Conservation (phyloP, 306 rosid genomes). For the Glycyrrhiza uralensis region DNA sequence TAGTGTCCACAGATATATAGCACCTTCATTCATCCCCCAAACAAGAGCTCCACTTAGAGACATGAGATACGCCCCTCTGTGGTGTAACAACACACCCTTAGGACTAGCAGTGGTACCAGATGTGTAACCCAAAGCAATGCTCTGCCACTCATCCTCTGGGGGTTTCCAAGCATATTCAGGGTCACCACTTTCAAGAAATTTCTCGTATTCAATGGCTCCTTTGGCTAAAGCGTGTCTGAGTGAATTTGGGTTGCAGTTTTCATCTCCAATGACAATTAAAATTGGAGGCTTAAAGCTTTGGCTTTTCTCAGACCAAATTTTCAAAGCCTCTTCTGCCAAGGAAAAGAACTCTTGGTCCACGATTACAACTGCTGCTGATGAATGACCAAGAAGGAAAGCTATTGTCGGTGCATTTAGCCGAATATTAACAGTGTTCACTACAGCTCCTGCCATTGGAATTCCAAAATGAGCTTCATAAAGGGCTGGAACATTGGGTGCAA, state of each 20-base stretch:
- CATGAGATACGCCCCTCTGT: constrained; percentile 71
- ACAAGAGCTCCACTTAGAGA: constrained; percentile 41
- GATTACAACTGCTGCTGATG: not conserved
- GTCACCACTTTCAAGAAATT: constrained; percentile 58
- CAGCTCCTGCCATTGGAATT: constrained; percentile 21
- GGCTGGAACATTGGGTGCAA: constrained; percentile 83
- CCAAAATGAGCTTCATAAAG: constrained; percentile 51
- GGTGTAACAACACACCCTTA: constrained; percentile 78
- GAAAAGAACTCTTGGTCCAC: constrained; percentile 16
- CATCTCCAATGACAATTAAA: constrained; percentile 65
- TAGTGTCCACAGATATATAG: constrained; percentile 78
- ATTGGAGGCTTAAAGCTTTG: constrained; percentile 49
- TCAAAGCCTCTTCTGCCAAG: constrained; percentile 38
- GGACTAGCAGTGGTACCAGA: constrained; percentile 91
- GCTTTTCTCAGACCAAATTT: constrained; percentile 49
- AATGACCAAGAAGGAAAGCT: constrained; percentile 13
- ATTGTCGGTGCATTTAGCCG: not conserved
- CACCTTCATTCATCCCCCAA: constrained; percentile 82
- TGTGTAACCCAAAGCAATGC: constrained; percentile 79
- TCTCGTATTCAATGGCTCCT: constrained; percentile 30
- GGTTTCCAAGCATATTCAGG: constrained; percentile 71
- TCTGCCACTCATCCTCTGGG: constrained; percentile 90
- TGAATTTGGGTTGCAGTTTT: constrained; percentile 42
- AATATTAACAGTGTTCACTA: not conserved
- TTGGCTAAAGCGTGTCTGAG: not conserved